These are phyloP conservation scores for Houttuynia cordata DNA, from an alignment of 164 flowering plant genomes.

Conservation along the genomic window DNA sequence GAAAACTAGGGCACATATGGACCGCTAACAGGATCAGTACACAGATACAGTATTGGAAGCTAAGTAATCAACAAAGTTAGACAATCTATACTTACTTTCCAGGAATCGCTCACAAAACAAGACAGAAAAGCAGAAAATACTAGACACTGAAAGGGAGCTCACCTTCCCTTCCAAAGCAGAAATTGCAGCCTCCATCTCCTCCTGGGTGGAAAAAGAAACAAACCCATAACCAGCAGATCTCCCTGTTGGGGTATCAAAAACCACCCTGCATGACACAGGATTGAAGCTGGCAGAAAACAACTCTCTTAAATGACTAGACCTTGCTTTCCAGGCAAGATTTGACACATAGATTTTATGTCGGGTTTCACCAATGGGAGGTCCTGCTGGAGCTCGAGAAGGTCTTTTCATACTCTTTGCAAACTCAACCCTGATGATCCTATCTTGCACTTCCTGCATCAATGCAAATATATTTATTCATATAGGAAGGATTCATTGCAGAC, in stretches of 20 bases:
- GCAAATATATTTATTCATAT: neutral
- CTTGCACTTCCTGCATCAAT: slow-evolving; percentile 51
- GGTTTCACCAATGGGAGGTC: slow-evolving; percentile 30
- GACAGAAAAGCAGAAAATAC: neutral
- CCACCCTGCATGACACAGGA: slow-evolving; percentile 61
- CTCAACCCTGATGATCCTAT: slow-evolving; percentile 62
- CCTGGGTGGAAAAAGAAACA: slow-evolving; percentile 65
- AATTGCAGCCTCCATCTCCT: slow-evolving; percentile 79
- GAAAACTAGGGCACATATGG: neutral
- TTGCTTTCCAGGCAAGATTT: slow-evolving; percentile 83
- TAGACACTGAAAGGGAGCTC: slow-evolving; percentile 3
- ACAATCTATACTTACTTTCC: neutral
- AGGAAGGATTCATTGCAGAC: too few relatives aligned
- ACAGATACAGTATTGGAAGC: neutral
- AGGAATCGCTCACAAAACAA: neutral
- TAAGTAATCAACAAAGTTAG: neutral
- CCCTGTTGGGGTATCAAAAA: slow-evolving; percentile 52
- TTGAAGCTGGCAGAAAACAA: slow-evolving; percentile 41
- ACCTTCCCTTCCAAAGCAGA: slow-evolving; percentile 78
- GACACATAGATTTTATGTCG: slow-evolving; percentile 61
- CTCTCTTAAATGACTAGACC: slow-evolving; percentile 65
- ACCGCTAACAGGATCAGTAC: neutral
- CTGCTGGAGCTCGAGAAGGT: slow-evolving; percentile 36
- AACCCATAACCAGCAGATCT: slow-evolving; percentile 84
- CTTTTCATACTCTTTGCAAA: slow-evolving; percentile 58